Percentiles rank a stretch among this genome's conserved stretches.
Conservation (phyloP, 2,329 filamentous ascomycete genomes). For the Rutstroemia sp. region DNA sequence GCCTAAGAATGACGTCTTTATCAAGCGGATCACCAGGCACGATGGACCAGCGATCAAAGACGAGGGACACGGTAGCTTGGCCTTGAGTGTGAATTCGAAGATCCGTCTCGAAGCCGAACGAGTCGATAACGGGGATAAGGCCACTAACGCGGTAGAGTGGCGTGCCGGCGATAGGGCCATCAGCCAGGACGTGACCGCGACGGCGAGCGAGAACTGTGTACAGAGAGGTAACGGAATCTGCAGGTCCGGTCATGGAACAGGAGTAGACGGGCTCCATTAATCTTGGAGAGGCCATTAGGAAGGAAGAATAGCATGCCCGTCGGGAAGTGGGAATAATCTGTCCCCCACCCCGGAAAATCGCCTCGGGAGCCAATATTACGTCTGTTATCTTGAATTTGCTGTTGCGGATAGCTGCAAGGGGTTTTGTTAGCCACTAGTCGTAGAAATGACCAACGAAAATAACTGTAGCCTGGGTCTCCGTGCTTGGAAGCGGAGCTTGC, state of each 20-base stretch:
- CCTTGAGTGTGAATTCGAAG: conserved; percentile 93
- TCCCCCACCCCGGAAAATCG: conserved; percentile 90
- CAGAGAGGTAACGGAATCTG: conserved; percentile 78
- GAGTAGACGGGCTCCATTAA: conserved; percentile 96
- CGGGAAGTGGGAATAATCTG: conserved; percentile 96
- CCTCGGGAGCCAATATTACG: conserved; percentile 75
- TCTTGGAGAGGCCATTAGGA: conserved; percentile 92
- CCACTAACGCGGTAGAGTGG: conserved; percentile 89
- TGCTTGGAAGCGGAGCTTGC: background rate
- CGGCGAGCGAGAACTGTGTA: conserved; percentile 89
- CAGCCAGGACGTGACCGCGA: conserved; percentile 87
- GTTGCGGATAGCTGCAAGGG: conserved; percentile 74
- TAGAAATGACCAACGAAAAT: conserved; percentile 16
- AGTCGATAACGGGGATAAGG: conserved; percentile 91
- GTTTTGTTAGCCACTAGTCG: conserved; percentile 24
- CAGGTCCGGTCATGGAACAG: conserved; percentile 86
- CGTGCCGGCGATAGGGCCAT: conserved; percentile 88
- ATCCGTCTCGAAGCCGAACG: conserved; percentile 97
- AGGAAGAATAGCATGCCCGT: conserved; percentile 88
- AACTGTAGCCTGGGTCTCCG: background rate
- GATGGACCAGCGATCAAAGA: conserved; percentile 94
- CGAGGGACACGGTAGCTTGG: conserved; percentile 79
- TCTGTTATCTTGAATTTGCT: conserved; percentile 97
- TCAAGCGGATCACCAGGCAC: conserved; percentile 95
- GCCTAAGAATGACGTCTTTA: conserved; percentile 70